Evolutionary conservation across 2,329 filamentous ascomycete genomes (phyloP).

Genomic region (Botryotinia convoluta): DNA sequence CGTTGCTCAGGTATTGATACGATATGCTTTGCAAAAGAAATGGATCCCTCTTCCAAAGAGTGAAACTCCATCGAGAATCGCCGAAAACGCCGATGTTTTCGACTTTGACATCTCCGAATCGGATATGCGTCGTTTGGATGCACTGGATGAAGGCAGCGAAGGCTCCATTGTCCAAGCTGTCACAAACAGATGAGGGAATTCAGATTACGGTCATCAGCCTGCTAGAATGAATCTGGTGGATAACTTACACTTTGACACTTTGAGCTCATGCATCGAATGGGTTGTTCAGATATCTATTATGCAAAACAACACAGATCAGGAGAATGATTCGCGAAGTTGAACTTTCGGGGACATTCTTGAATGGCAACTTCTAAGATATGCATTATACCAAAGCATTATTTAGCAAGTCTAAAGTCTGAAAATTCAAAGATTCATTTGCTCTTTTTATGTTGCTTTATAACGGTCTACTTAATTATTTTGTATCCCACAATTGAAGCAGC

Average conservation of each 20-base stretch:
- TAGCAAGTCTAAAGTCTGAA: background rate
- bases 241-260: background rate
- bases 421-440: background rate
- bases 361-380: background rate
- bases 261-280: background rate
- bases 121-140: conserved; percentile 56
- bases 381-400: background rate
- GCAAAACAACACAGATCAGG: background rate
- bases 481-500: background rate
- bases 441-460: no score
- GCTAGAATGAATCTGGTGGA: background rate
- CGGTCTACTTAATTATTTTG: background rate
- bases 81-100: conserved; percentile 54
- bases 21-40: conserved; percentile 56
- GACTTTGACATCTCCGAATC: conserved; percentile 55
- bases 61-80: conserved; percentile 56
- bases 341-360: no score
- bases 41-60: conserved; percentile 70
- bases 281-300: background rate
- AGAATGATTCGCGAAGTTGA: background rate
- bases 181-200: conserved; percentile 21
- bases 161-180: conserved; percentile 41
- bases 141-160: conserved; percentile 47
- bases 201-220: no score
- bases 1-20: conserved; percentile 63